Base-by-base conservation (phyloP, 129 eudicot genomes). In the Pseudognaphalium luteoalbum region DNA sequence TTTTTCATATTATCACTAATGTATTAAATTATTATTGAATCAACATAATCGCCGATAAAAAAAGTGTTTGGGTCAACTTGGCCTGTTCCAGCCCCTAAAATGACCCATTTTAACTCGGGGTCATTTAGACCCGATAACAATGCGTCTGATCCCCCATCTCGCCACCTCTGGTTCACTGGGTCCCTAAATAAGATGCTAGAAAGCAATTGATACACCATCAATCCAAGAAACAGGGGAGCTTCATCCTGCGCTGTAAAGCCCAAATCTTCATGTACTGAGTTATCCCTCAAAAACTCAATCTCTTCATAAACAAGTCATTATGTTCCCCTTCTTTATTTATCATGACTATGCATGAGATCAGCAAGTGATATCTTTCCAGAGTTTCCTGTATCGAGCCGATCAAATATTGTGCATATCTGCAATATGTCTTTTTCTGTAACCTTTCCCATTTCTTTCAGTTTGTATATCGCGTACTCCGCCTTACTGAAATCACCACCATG, bases 371-470 rank as follows among this genome's bases (percentile, higher is more conserved):
- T 92, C 85, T 88, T 89, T 33, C 97, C 96, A 33, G 88, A 89
- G 80, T 87, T 86, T 21, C 91, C 90, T 22, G 87, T 58, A 64
- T 92, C 96, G 4, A 92, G 82, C 62, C 78, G 84, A 64, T 92
- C 96, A 72, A 92, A 92, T 41, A 84, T 89, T 72, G 81, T 68
- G 84, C 93, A 89, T 66, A 92, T 92, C 81, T 77, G 88, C 63
- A 79, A 25, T 21, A 92, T 79, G 28, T 92, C 97, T 82, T 89
- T 87, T 15, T 92, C 96, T 64, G 96, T 60, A 44, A 92, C 84
- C 76, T 84, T 87, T 42, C 90, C 91, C 97, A 92, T 92, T 81
- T 85, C 97, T 84, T 89, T 91, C 7, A 91, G 89, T 81, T 89
- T 92, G 96, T 92, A 92, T 73, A 92, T 83, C 20, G 87, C 97